phyloP scores from a whole-genome alignment of 805 yeast genomes.

The Alloascoidea hylecoeti region DNA sequence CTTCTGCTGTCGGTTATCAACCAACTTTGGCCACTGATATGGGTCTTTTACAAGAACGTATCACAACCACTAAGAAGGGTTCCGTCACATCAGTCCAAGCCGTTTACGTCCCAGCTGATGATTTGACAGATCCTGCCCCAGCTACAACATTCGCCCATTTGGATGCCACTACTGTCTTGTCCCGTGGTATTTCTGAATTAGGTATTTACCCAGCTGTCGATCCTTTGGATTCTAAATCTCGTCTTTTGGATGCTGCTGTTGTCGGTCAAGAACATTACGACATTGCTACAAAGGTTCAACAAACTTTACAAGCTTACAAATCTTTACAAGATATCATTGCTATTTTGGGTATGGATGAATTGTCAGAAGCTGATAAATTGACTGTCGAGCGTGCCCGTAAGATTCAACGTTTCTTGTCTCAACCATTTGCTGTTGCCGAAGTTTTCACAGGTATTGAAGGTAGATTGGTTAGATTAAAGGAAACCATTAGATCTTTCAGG shows the following conservation, averaged over 20 bases:
- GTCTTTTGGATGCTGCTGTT: slow-evolving; percentile 93
- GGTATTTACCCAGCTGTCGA: slow-evolving; percentile 99
- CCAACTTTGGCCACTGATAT: slow-evolving; percentile 99
- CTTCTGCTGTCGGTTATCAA: slow-evolving; percentile 99
- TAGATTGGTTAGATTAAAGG: slow-evolving; percentile 92
- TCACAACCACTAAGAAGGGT: slow-evolving; percentile 99
- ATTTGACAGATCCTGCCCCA: slow-evolving; percentile 99
- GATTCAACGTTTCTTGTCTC: slow-evolving; percentile 99
- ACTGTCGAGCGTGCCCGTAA: slow-evolving; percentile 99
- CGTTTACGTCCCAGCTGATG: slow-evolving; percentile 99
- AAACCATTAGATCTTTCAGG: slow-evolving; percentile 88
- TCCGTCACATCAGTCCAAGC: slow-evolving; percentile 99
- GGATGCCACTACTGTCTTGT: slow-evolving; percentile 99
- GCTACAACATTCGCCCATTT: slow-evolving; percentile 99
- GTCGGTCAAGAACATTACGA: slow-evolving; percentile 99
- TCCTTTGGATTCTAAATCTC: slow-evolving; percentile 98
- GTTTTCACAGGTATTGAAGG: slow-evolving; percentile 99
- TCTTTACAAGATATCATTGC: slow-evolving; percentile 99
- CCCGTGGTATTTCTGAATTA: slow-evolving; percentile 98
- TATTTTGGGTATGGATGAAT: slow-evolving; percentile 99
- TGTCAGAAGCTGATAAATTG: slow-evolving; percentile 95
- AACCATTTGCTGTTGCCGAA: slow-evolving; percentile 99
- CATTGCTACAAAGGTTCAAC: slow-evolving; percentile 90
- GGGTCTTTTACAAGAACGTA: slow-evolving; percentile 99
- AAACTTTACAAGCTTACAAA: slow-evolving; percentile 98